Percentiles rank a stretch among this genome's conserved stretches.
Conservation (phyloP, 768 basidiomycete species). For the Serpula lacrymans region DNA sequence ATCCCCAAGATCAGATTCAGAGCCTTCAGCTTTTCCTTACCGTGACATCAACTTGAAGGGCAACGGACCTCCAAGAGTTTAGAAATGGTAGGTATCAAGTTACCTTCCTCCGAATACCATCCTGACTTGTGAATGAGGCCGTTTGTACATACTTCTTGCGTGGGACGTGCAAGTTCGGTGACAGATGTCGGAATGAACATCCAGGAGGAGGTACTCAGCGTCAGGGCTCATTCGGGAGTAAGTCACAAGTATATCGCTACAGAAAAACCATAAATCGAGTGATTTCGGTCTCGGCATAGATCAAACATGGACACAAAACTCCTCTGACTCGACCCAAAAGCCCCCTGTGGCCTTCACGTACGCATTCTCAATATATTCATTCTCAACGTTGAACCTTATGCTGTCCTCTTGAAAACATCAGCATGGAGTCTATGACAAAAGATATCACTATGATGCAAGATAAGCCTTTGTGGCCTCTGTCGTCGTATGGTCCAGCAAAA, state of each 20-base stretch:
- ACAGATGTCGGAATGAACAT: slow-evolving; percentile 65
- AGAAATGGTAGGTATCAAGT: no score
- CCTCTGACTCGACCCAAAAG: slow-evolving; percentile 15
- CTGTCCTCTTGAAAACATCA: slow-evolving; percentile 22
- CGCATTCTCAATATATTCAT: slow-evolving; percentile 11
- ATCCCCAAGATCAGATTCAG: no score
- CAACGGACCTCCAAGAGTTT: no score
- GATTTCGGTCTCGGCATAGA: slow-evolving; percentile 20
- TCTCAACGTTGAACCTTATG: slow-evolving; percentile 2
- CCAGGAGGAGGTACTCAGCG: slow-evolving; percentile 33
- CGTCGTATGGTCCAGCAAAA: slow-evolving; percentile 77
- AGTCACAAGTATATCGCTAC: slow-evolving; percentile 22
- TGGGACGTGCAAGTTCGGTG: slow-evolving; percentile 65
- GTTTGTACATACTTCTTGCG: slow-evolving; percentile 63
- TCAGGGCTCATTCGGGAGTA: slow-evolving; percentile 48
- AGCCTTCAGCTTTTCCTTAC: no score
- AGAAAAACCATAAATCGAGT: no score
- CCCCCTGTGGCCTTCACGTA: slow-evolving; percentile 37
- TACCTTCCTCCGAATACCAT: no score
- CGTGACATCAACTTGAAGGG: no score
- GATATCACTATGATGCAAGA: slow-evolving; percentile 63
- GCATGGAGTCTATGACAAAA: slow-evolving; percentile 55
- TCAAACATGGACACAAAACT: slow-evolving; percentile 37
- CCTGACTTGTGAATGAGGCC: no score
- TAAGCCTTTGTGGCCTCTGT: slow-evolving; percentile 76